Base-by-base conservation (phyloP, 148 eudicot species). In the Silene latifolia region DNA sequence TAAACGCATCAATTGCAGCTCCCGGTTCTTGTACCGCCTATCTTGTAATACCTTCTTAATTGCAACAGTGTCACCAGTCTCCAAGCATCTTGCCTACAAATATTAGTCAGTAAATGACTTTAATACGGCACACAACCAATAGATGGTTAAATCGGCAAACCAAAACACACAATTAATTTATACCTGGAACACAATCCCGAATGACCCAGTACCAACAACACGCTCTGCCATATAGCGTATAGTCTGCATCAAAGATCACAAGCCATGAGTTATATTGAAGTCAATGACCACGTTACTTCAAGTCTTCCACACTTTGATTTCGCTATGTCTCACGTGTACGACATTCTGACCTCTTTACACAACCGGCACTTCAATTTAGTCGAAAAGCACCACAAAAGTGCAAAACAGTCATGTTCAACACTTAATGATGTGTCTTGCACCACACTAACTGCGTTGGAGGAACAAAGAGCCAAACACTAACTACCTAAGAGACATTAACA, bases 221-320 rank as follows among this genome's bases (percentile, higher is more conserved):
- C 93, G 89, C 77, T 91, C 97, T 35, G 97, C 97, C 97, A 89
- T 91, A 80, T 87, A 91, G 82, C 89, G 88, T 60, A 89, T 85
- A 35, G 97, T 91, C 97, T 91, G 89, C 72, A 58, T 13, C 44
- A 60, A 11, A 76, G 75, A 35, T 68, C 54, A 79, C n/a, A 69
- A 73, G 58, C 76, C 70, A 67, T 35, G 1, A 18, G 19, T 80
- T 27, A n/a, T 19, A 24, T 51, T 53, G 57, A 80, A 69, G 13
- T 8, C 32, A 20, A 51, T 39, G 44, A 39, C 44, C 1, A 39
- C 9, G 44, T 39, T 39, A 39, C 44, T 5, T 39, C 44, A 2
- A 39, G 44, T 39, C 8, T 39, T 39, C 44, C 44, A 39, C 9
- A 6, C 44, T 39, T 39, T 7, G 44, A 39, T 39, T 39, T 39